Percentiles rank a stretch among this genome's conserved stretches.
Evolutionary conservation across 306 rosid species (phyloP).

Genomic region (Cucumis sativus): Cucumber_9930_V3 NC_026658.2:25439501-25440000

Average conservation of each 20-base stretch:
- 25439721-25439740: neutral
- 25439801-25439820: neutral
- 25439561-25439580: too few species aligned
- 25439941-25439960: slow-evolving; percentile 21
- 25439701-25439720: too few species aligned
- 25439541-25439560: too few species aligned
- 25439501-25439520: too few species aligned
- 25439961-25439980: slow-evolving; percentile 25
- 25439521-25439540: too few species aligned
- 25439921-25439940: slow-evolving; percentile 13
- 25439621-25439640: too few species aligned
- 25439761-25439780: neutral
- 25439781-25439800: neutral
- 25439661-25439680: too few species aligned
- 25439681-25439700: too few species aligned
- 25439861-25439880: slow-evolving; percentile 79
- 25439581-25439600: too few species aligned
- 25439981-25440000: slow-evolving; percentile 23
- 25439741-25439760: neutral
- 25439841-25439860: slow-evolving; percentile 75
- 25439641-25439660: too few species aligned
- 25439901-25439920: slow-evolving; percentile 27
- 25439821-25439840: slow-evolving; percentile 52
- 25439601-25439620: too few species aligned
- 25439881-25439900: slow-evolving; percentile 55